phyloP scores from a whole-genome alignment of 2,329 filamentous ascomycete species.

The Cercospora brassicicola region DNA sequence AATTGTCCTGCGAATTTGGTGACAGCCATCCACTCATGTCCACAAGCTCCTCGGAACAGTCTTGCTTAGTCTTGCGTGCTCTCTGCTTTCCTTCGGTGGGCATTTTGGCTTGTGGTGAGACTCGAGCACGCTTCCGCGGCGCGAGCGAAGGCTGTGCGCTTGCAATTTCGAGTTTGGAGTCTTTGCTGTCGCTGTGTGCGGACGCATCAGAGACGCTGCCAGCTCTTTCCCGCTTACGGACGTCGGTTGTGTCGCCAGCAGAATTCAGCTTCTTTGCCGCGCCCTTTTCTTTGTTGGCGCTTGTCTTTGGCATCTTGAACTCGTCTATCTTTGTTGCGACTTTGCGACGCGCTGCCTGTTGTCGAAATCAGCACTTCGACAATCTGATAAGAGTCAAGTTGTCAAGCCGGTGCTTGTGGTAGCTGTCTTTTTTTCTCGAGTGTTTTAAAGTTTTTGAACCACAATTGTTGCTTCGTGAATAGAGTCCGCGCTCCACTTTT shows the following conservation, averaged over 20 bases:
- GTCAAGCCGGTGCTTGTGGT: neutral
- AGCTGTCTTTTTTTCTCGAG: neutral
- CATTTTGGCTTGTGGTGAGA: neutral
- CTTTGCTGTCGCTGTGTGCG: neutral
- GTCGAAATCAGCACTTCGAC: neutral
- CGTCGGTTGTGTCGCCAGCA: neutral
- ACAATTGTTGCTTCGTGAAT: neutral
- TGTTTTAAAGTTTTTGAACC: too few species aligned
- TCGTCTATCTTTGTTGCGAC: neutral
- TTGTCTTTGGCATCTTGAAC: neutral
- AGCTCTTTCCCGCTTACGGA: neutral
- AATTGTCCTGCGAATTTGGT: neutral
- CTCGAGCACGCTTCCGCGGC: neutral
- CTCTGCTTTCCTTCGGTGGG: neutral
- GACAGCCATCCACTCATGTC: neutral
- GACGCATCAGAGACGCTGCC: neutral
- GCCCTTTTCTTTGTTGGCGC: neutral
- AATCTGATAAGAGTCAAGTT: neutral
- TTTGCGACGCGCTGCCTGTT: neutral
- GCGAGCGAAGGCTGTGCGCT: neutral
- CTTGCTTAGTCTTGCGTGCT: neutral
- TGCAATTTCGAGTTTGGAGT: neutral
- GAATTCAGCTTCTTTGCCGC: neutral
- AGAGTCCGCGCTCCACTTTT: neutral
- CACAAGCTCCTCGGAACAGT: neutral